These are phyloP conservation scores for Pulveroboletus frians DNA, from an alignment of 768 basidiomycete genomes.

Conservation along the genomic window DNA sequence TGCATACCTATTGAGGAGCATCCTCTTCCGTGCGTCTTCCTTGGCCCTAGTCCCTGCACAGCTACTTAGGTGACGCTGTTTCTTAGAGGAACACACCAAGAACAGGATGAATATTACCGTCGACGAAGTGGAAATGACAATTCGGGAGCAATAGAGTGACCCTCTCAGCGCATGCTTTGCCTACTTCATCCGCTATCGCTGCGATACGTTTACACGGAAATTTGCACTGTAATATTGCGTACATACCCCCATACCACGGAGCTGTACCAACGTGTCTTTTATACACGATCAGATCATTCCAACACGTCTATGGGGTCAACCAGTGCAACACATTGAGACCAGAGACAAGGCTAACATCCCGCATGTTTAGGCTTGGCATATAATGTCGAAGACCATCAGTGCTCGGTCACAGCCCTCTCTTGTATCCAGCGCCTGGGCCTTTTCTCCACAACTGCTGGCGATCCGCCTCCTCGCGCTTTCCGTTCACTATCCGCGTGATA, in stretches of 20 bases:
- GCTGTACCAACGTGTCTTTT: slow-evolving; percentile 19
- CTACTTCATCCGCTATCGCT: slow-evolving; percentile 4
- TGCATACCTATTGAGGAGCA: slow-evolving; percentile 76
- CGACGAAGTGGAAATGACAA: slow-evolving; percentile 25
- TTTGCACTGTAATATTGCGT: slow-evolving; percentile 28
- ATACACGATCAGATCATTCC: slow-evolving; percentile 12
- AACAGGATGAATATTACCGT: slow-evolving; percentile 54
- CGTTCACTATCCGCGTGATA: slow-evolving; percentile 55
- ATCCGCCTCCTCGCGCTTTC: slow-evolving; percentile 21
- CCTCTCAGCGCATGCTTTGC: slow-evolving; percentile 7
- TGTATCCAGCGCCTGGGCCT: slow-evolving; percentile 78
- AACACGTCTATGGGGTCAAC: background rate
- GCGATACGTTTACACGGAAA: slow-evolving; percentile 23
- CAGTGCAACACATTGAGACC: background rate
- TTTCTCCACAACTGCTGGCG: slow-evolving; percentile 49
- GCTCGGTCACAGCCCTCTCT: slow-evolving; percentile 41
- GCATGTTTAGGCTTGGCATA: slow-evolving; percentile 1
- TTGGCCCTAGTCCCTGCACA: slow-evolving; percentile 9
- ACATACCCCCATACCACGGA: slow-evolving; percentile 22
- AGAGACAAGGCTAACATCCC: background rate
- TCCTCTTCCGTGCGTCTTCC: slow-evolving; percentile 41
- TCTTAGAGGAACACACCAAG: slow-evolving; percentile 54
- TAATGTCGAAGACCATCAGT: slow-evolving; percentile 5
- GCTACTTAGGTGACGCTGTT: slow-evolving; percentile 12
- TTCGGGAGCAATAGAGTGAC: slow-evolving; percentile 16